Percentiles rank a stretch among this genome's conserved stretches.
Conservation (phyloP, 805 yeast species). For the Candida xiaguanensis region DNA sequence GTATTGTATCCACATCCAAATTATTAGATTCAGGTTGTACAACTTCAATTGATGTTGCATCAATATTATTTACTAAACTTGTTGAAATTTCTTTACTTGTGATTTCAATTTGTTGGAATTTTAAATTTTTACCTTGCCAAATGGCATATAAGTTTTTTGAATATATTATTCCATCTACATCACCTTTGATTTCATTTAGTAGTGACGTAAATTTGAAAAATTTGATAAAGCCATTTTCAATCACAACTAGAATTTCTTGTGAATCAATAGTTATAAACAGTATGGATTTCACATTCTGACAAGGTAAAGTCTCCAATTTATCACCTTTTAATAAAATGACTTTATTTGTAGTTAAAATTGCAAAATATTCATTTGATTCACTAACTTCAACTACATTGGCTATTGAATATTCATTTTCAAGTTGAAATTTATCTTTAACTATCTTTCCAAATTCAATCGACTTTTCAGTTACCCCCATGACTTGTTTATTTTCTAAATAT, state of each 20-base stretch:
- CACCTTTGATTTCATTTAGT: background rate
- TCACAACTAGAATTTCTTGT: constrained; percentile 1
- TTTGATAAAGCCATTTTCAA: background rate
- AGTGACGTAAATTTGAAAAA: background rate
- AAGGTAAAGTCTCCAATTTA: background rate
- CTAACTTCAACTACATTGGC: background rate
- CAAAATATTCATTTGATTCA: background rate
- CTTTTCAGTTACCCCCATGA: background rate
- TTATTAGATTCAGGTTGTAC: constrained; percentile 15
- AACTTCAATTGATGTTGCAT: constrained; percentile 9
- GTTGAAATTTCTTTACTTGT: background rate
- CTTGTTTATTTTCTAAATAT: background rate
- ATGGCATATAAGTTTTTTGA: background rate
- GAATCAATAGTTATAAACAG: background rate
- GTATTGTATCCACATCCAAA: constrained; percentile 20
- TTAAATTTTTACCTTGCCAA: constrained; percentile 2
- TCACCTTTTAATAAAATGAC: background rate
- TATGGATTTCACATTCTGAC: constrained; percentile 1
- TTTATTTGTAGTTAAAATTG: background rate
- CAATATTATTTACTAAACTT: constrained; percentile 1
- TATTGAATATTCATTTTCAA: constrained; percentile 5
- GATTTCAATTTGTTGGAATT: background rate
- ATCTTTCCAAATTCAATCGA: constrained; percentile 1
- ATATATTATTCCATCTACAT: constrained; percentile 2
- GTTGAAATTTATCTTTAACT: constrained; percentile 1